Percentiles rank a stretch among this genome's conserved stretches.
Conservation (phyloP, 352 stramenopile genomes). For the Globisporangium parvum region DNA sequence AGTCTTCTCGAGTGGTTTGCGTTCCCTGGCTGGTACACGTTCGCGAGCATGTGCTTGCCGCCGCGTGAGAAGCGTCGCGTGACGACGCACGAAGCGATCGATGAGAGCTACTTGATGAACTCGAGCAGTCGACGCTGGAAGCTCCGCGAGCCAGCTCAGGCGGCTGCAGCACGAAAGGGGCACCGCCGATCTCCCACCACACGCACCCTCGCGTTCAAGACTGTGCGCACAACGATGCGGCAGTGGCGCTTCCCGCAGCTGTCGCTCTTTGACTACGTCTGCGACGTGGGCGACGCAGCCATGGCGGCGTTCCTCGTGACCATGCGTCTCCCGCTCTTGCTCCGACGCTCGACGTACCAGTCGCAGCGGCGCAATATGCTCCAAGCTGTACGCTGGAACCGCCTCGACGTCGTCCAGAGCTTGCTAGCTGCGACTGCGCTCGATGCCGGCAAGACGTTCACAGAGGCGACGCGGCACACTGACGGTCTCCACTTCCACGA, state of each 20-base stretch:
- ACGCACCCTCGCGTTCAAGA: constrained; percentile 13
- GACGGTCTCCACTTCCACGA: constrained; percentile 35
- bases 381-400: constrained; percentile 54
- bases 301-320: constrained; percentile 25
- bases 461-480: constrained; percentile 14
- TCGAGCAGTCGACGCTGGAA: constrained; percentile 36
- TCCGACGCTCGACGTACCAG: constrained; percentile 32
- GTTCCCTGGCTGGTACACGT: constrained; percentile 56
- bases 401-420: constrained; percentile 34
- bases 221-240: constrained; percentile 24
- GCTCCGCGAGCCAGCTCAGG: not conserved
- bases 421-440: constrained; percentile 17
- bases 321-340: constrained; percentile 22
- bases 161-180: too few relatives aligned
- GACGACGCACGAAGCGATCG: constrained; percentile 16
- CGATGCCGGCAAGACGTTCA: not conserved
- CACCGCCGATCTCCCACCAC: constrained; percentile 6
- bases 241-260: constrained; percentile 34
- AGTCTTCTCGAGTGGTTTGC: constrained; percentile 44
- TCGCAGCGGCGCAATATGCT: constrained; percentile 51
- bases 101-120: constrained; percentile 32
- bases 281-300: constrained; percentile 23
- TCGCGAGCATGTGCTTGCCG: constrained; percentile 18
- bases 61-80: constrained; percentile 24
- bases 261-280: constrained; percentile 34